phyloP scores from a whole-genome alignment of 2,329 filamentous ascomycete genomes.

The Colletotrichum sp. region DNA sequence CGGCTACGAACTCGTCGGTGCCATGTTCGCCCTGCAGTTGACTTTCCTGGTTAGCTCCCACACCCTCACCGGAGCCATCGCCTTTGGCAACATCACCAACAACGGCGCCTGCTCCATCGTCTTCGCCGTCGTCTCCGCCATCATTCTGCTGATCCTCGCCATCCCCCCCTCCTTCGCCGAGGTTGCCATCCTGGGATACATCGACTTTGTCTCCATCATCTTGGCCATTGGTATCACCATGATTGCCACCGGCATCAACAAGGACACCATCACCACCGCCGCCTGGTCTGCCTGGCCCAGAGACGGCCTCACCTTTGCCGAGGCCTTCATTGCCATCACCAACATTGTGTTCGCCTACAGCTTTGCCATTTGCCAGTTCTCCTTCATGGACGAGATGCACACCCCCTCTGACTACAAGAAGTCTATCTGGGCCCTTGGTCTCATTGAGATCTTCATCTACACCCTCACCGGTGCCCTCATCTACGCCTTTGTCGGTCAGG shows the following conservation, averaged over 20 bases:
- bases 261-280: conserved; percentile 27
- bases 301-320: conserved; percentile 49
- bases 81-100: conserved; percentile 67
- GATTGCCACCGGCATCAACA: conserved; percentile 62
- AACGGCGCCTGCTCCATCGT: conserved; percentile 53
- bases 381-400: conserved; percentile 59
- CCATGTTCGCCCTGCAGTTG: conserved; percentile 66
- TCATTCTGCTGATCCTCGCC: conserved; percentile 49
- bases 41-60: conserved; percentile 76
- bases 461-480: conserved; percentile 69
- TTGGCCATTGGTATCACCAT: conserved; percentile 69
- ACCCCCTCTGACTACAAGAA: conserved; percentile 50
- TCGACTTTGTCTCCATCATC: conserved; percentile 66
- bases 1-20: conserved; percentile 66
- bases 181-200: conserved; percentile 53
- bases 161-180: conserved; percentile 54
- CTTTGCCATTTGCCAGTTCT: conserved; percentile 56
- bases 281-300: conserved; percentile 51
- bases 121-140: conserved; percentile 49
- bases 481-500: conserved; percentile 69
- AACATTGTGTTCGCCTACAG: conserved; percentile 77
- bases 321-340: conserved; percentile 63
- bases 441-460: conserved; percentile 68
- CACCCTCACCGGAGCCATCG: conserved; percentile 71
- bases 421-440: conserved; percentile 66